Percentiles rank a stretch among this genome's conserved stretches.
Evolutionary conservation across 495 filamentous ascomycete species (phyloP).

Genomic region (Elasticomyces elasticus): DNA sequence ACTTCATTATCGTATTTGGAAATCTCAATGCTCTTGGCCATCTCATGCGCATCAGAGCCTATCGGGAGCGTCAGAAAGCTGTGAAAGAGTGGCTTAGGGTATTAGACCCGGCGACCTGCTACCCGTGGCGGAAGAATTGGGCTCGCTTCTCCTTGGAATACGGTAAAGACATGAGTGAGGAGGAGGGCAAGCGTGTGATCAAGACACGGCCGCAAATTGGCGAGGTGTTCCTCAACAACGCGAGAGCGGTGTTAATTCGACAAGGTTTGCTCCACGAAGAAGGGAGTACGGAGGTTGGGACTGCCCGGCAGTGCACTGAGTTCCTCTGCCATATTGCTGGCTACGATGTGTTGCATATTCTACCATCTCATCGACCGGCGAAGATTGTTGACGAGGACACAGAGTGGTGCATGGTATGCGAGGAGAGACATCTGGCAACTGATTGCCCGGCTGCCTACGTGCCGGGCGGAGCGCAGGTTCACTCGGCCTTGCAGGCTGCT

Average conservation of each 20-base stretch:
- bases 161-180: background rate
- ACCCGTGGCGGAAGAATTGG: background rate
- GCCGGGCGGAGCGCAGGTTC: background rate
- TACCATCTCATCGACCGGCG: background rate
- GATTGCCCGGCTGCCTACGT: background rate
- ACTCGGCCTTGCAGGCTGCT: no score
- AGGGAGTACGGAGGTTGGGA: background rate
- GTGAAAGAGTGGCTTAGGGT: background rate
- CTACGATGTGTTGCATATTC: background rate
- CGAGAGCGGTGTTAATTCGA: background rate
- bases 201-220: background rate
- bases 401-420: background rate
- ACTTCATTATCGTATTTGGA: background rate
- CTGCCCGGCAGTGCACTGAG: background rate
- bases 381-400: background rate
- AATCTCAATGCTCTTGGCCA: background rate
- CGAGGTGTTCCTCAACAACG: background rate
- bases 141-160: background rate
- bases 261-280: background rate
- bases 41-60: background rate
- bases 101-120: background rate
- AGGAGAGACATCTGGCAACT: background rate
- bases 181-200: background rate
- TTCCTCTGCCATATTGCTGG: conserved; percentile 6
- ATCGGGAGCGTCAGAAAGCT: background rate